Evolutionary conservation across 495 filamentous ascomycete genomes (phyloP), one percentile per base, ranked within the genome.

Genomic region (Penicillium canescens): DNA sequence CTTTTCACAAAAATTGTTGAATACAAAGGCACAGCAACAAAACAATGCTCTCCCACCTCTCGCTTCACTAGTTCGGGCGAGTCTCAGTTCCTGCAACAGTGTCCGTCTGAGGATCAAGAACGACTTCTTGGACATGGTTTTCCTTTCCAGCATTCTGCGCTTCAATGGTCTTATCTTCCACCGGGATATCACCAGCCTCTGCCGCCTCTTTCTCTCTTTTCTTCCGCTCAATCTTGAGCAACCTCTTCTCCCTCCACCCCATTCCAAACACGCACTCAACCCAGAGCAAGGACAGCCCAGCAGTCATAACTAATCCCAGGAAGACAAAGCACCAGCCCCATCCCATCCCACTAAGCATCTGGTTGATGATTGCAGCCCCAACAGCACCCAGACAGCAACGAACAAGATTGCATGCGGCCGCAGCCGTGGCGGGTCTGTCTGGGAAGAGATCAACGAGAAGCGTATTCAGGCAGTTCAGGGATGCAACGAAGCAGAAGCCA

Each of bases 351-450:
- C 77, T 55, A 21, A 84, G 77, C 82, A 90, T 84, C 2, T 79
- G 78, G 28, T 78, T 70, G 39, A 89, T 83, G 2, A 78, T 71
- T 0, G 81, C 86, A 9, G 80, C 82, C 1, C 78, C 80, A 0
- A 71, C 81, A 1, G 86, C 87, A 1, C 86, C 86, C 3, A 89
- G 64, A 40, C 84, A 59, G 56, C 85, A 89, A 13, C 86, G 65
- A 2, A 83, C 77, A 12, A 91, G 65, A 60, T 91, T 90, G 52
- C 84, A 86, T 0, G 84, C 84, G 1, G 87, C 86, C 0, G 83
- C 79, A 0, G 84, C 85, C 0, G 85, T 82, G 0, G 79, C 80
- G 0, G 86, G 78, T 5, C 60, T 73, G 2, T 73, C 71, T 0
- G 80, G 79, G 50, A 84, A 83, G 2, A 89, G 70, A 48, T 91